These are phyloP conservation scores for Pichia sp. DNA, from an alignment of 1,139 yeast species.

Conservation along the genomic window DNA sequence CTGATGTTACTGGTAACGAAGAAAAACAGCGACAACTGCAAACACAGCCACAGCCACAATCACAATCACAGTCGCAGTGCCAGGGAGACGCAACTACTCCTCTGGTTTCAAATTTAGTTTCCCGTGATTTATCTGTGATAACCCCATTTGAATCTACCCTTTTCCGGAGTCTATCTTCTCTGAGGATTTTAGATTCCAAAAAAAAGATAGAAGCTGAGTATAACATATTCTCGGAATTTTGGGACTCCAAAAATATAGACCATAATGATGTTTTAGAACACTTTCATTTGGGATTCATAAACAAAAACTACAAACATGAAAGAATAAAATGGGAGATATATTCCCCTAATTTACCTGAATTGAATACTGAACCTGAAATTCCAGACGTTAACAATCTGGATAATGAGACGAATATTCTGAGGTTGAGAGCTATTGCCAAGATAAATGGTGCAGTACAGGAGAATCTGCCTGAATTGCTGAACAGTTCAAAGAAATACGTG, in stretches of 20 bases:
- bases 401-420: background rate
- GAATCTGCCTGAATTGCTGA: background rate
- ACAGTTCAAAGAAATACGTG: background rate
- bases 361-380: background rate
- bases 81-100: background rate
- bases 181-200: slow-evolving; percentile 9
- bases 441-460: slow-evolving; percentile 2
- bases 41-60: too few species aligned
- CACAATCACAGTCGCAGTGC: too few species aligned
- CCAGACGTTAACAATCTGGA: background rate
- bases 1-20: background rate
- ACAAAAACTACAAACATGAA: slow-evolving; percentile 6
- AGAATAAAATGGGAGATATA: slow-evolving; percentile 9
- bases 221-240: background rate
- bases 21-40: background rate
- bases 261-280: slow-evolving; percentile 2
- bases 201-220: slow-evolving; percentile 6
- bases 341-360: background rate
- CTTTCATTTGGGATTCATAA: slow-evolving; percentile 13
- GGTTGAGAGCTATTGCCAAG: background rate
- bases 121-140: slow-evolving; percentile 9
- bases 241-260: slow-evolving; percentile 7
- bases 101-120: background rate
- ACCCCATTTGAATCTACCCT: slow-evolving; percentile 14
- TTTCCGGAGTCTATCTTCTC: slow-evolving; percentile 7